phyloP scores from a whole-genome alignment of 129 eudicot genomes.

The Pulicaria dysenterica region DNA sequence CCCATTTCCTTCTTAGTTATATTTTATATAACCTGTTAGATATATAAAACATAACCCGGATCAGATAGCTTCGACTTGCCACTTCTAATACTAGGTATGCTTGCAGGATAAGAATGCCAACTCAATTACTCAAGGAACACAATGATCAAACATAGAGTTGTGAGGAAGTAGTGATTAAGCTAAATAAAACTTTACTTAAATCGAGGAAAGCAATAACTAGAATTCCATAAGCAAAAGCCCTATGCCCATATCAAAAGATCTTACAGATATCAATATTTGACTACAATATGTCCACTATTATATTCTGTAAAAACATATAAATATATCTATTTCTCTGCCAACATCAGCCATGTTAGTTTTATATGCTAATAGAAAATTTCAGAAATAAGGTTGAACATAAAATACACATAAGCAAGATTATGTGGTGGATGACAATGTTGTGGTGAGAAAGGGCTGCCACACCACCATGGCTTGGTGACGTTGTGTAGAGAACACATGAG shows the following conservation, averaged over 20 bases:
- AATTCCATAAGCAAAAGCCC: not conserved
- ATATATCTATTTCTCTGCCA: not conserved
- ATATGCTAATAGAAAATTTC: not conserved
- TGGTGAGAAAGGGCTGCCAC: no score
- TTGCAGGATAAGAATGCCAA: not conserved
- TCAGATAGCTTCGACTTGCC: no score
- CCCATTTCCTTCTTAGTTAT: no score
- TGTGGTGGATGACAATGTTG: no score
- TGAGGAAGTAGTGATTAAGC: not conserved
- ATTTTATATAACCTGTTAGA: no score
- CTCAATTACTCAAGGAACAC: slow-evolving; percentile 10
- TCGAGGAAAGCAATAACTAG: not conserved
- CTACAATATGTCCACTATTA: not conserved
- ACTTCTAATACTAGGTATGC: not conserved
- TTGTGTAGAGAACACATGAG: no score
- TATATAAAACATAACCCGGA: no score
- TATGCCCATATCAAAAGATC: not conserved
- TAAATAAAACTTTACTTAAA: not conserved
- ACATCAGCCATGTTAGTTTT: slow-evolving; percentile 5
- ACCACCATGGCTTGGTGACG: no score
- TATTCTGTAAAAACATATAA: not conserved
- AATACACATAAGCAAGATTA: not conserved
- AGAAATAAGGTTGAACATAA: no score
- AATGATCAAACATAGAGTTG: not conserved
- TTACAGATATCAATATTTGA: no score